These are phyloP conservation scores for Marchantia paleacea DNA, from an alignment of 225 moss, liverwort and hornwort genomes.

Conservation along the genomic window DNA sequence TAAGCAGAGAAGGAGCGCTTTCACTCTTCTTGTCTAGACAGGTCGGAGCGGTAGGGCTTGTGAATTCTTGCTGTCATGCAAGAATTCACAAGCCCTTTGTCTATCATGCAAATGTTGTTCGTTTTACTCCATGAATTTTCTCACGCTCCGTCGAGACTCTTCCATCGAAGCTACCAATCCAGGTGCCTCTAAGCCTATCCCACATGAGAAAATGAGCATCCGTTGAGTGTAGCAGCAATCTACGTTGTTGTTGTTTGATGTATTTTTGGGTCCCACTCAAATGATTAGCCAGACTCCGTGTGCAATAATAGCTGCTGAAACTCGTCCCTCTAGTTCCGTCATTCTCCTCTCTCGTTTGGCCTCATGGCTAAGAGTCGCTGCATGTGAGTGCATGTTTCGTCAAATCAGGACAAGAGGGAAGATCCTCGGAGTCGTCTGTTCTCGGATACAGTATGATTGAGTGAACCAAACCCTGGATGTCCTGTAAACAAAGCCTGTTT, in stretches of 20 bases:
- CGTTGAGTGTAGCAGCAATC: background rate
- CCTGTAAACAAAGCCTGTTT: background rate
- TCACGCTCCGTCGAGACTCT: background rate
- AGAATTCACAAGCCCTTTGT: too few species aligned
- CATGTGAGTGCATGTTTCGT: background rate
- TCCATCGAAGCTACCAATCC: background rate
- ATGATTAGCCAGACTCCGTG: background rate
- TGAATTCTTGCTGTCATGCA: too few species aligned
- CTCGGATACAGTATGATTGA: background rate
- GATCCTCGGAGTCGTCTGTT: background rate
- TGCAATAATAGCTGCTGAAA: background rate
- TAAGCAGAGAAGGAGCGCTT: too few species aligned
- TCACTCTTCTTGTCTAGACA: too few species aligned
- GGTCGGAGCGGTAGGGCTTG: too few species aligned
- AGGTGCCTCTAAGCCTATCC: background rate
- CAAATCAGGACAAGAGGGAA: background rate
- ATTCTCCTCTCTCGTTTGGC: background rate
- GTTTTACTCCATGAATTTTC: background rate
- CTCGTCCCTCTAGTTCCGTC: background rate
- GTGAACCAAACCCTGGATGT: background rate
- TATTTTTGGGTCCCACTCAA: background rate
- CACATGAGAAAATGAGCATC: background rate
- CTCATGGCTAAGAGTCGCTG: background rate
- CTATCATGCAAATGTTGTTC: too few species aligned
- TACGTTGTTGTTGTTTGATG: background rate